These are phyloP conservation scores for Hypoxylon sp. DNA, from an alignment of 2,329 filamentous ascomycete genomes.

Conservation along the genomic window DNA sequence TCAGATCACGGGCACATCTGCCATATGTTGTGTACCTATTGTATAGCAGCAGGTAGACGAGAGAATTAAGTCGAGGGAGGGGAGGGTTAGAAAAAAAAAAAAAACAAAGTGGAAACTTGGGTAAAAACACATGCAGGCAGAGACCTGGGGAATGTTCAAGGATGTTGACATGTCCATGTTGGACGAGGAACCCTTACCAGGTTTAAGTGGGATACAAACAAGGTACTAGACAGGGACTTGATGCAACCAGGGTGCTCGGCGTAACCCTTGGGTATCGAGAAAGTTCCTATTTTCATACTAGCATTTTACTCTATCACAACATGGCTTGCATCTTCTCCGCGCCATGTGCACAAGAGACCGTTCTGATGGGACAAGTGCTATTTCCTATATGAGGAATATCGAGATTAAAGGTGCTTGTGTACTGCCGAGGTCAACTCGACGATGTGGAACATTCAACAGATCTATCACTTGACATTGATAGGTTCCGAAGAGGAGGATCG, in stretches of 20 bases:
- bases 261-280: slow-evolving; percentile 15
- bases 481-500: slow-evolving; percentile 16
- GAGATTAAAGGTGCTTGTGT: not conserved
- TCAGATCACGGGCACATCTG: slow-evolving; percentile 25
- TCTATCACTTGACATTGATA: slow-evolving; percentile 11
- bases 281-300: not conserved
- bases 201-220: slow-evolving; percentile 20
- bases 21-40: not conserved
- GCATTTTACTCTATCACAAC: not conserved
- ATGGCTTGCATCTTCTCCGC: slow-evolving; percentile 5
- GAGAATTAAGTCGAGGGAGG: not conserved
- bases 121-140: slow-evolving; percentile 6
- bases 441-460: slow-evolving; percentile 2
- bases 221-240: slow-evolving; percentile 21
- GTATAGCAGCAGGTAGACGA: slow-evolving; percentile 10
- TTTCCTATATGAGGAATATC: slow-evolving; percentile 8
- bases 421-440: not conserved
- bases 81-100: too few relatives aligned
- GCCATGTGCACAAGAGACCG: slow-evolving; percentile 6
- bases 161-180: too few relatives aligned
- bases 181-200: slow-evolving; percentile 17
- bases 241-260: slow-evolving; percentile 1
- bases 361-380: slow-evolving; percentile 3
- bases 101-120: not conserved
- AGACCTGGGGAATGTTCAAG: slow-evolving; percentile 41